Evolutionary conservation across 345 rosid genomes (phyloP), one percentile per base, ranked within the genome.

Genomic region (Bretschneidera sinensis): DNA sequence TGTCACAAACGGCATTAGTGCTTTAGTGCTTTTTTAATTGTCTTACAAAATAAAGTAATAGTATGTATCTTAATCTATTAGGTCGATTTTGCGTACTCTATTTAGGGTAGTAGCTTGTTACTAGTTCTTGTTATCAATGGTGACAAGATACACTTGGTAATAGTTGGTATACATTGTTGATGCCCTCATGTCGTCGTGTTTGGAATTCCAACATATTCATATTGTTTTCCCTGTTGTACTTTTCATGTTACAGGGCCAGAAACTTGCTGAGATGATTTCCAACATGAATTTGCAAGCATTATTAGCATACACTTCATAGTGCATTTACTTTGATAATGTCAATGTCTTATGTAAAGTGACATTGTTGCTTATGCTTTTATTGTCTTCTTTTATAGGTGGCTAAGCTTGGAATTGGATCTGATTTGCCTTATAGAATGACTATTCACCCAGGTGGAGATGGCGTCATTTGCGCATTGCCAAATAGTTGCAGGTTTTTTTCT

Each of bases 401-500:
- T 61, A 82, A 66, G 85, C 72, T 66, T 54, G 64, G 45, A 47
- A 64, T 79, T 63, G 96, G 74, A 24, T 74, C 91, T 51, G 89
- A 82, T 66, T 74, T 85, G 64, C 99, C 99, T 64, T 94, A 94
- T 48, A 79, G 96, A 57, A 83, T 88, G 88, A 81, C 80, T 51
- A 85, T 91, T 73, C 96, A 86, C 66, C 91, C 95, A 21, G 78
- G 74, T 7, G 91, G 85, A 62, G 89, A 73, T 58, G 97, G 97
- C 48, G 62, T 88, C 22, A 52, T 94, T n/a, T 90, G 85, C 59
- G 97, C 91, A 28, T 51, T 86, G 59, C 81, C 90, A 15, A 78
- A 82, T 31, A 63, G 83, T 60, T 91, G 99, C 87, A 81, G 79
- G 99, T 88, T 59, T 48, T 63, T 51, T 8, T 31, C 59, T 61